Conservation (phyloP, 495 filamentous ascomycete genomes). For the Aspergillus cavernicola region DNA sequence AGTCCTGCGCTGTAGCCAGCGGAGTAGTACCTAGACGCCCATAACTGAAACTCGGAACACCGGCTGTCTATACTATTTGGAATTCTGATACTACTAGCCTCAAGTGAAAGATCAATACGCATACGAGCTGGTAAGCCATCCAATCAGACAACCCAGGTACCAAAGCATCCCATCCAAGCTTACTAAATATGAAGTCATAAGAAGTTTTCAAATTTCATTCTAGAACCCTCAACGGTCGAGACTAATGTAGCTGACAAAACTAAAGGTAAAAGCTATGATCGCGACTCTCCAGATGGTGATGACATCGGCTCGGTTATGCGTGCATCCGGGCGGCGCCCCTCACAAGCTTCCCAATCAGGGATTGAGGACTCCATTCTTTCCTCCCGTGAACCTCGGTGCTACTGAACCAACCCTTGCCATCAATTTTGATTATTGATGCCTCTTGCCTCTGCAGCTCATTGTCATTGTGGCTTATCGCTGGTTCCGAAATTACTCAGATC, state of each 20-base stretch:
- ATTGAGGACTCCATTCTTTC: background rate
- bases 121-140: background rate
- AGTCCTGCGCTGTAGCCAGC: no score
- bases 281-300: no score
- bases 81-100: no score
- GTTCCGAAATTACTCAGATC: background rate
- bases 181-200: background rate
- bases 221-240: background rate
- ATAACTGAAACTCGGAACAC: no score
- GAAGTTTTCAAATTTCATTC: background rate
- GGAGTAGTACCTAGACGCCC: no score
- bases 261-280: no score
- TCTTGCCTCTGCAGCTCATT: background rate
- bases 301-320: constrained; percentile 1
- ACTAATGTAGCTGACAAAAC: constrained; percentile 3
- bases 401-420: no score
- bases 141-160: background rate
- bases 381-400: background rate
- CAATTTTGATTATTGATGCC: background rate
- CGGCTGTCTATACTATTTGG: no score
- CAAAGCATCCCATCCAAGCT: background rate
- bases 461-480: background rate
- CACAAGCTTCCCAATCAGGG: background rate
- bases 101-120: background rate
- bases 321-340: constrained; percentile 1